Base-by-base conservation (phyloP, 192 early-diverging fungal species). In the Rhizoclosmatium sp. region DNA sequence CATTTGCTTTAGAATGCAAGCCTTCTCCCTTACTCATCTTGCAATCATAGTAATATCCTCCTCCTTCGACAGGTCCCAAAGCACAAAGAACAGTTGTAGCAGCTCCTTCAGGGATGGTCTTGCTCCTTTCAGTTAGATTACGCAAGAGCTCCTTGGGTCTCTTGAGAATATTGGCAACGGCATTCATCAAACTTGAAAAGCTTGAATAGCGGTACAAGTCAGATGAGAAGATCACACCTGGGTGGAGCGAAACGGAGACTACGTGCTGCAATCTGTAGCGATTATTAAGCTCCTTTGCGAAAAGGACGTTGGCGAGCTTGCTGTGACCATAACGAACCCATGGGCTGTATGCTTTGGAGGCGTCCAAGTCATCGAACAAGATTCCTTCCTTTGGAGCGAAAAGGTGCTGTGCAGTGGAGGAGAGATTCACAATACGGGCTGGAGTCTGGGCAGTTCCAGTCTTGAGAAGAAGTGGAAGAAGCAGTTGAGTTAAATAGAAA, bases 241-340 rank as follows among this genome's bases (percentile, higher is more conserved):
- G 85, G 65, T 86, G 85, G 1, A 86, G 14, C 14, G 82, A 54
- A 31, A 71, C 61, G 23, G 44, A 42, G 23, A 65, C 44, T n/a
- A 82, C 65, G 5, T 76, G 70, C 16, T 78, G 69, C 2, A n/a
- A 59, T 14, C 44, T 48, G n/a, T 72, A 45, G 23, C 56, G 4
- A 16, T 69, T 49, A 45, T 73, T 60, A 39, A 83, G 59, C 23
- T 73, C 58, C 21, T 45, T 81, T 3, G 83, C 71, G 60, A 82
- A 84, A 19, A 84, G 69, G 42, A 84, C 68, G 78, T 86, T 86
- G 39, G 83, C 83, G 1, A 80, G 69, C 61, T 86, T 86, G 59
- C 56, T 59, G 45, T 82, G 85, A 4, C 85, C 85, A 61, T 86
- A 86, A 3, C 74, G 69, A 5, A 21, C 23, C 85, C 78, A 81